Percentiles rank a stretch among this genome's conserved stretches.
Evolutionary conservation across 2,329 filamentous ascomycete species (phyloP).

Genomic region (Sporothrix pseudoabietina): DNA sequence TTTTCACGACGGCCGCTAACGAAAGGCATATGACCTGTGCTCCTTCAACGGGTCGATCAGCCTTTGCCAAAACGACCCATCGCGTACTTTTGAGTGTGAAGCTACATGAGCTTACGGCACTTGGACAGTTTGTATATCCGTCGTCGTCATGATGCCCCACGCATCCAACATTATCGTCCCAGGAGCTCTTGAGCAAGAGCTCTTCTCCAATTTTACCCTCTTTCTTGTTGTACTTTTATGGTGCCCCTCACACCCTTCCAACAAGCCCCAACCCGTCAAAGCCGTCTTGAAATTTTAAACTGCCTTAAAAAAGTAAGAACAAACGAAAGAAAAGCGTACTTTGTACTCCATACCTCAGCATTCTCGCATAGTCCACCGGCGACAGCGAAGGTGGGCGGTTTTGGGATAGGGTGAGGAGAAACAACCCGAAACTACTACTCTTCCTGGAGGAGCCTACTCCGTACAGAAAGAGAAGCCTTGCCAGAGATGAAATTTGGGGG

Average conservation of each 20-base stretch:
- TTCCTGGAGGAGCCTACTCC: neutral
- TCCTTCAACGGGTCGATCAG: neutral
- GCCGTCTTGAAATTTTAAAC: neutral
- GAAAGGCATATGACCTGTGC: neutral
- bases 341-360: neutral
- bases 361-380: neutral
- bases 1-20: neutral
- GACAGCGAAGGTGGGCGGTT: constrained; percentile 15
- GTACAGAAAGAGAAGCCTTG: neutral
- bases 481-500: neutral
- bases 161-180: neutral
- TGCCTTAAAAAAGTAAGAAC: neutral
- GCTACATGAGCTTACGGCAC: neutral
- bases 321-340: neutral
- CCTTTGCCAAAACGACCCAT: neutral
- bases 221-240: neutral
- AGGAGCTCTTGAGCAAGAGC: neutral
- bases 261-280: neutral
- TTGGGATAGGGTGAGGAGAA: neutral
- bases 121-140: neutral
- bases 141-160: neutral
- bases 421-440: neutral
- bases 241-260: neutral
- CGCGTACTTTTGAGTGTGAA: neutral
- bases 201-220: neutral